A percentile compares a stretch with the other conserved stretches of the same genome.
Conservation (phyloP, 345 rosid species). For the Eucalyptus curtisii region DNA sequence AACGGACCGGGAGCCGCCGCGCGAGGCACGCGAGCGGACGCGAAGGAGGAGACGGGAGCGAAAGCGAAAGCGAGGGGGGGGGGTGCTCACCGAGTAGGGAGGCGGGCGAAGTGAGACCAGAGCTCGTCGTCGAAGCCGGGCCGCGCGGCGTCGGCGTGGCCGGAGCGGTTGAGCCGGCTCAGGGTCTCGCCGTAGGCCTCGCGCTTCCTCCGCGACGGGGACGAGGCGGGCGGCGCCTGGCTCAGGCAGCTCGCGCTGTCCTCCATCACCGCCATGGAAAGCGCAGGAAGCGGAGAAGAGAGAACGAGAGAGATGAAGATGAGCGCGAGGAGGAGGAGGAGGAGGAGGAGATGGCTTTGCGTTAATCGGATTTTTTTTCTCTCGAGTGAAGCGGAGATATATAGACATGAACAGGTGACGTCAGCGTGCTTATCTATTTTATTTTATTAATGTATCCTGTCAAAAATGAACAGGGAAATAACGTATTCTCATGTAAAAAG, state of each 20-base stretch:
- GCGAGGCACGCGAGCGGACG: neutral
- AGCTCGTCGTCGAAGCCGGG: slow-evolving; percentile 77
- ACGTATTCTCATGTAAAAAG: neutral
- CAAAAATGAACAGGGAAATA: neutral
- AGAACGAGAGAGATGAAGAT: too few species aligned
- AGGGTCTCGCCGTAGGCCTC: slow-evolving; percentile 66
- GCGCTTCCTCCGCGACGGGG: slow-evolving; percentile 27
- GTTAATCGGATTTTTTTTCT: neutral
- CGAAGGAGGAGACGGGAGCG: neutral
- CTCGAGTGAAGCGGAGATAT: neutral
- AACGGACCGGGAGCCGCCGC: neutral
- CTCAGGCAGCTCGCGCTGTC: neutral
- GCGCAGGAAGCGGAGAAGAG: neutral
- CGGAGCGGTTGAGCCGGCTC: slow-evolving; percentile 50
- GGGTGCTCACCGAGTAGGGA: slow-evolving; percentile 62
- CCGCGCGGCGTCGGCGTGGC: slow-evolving; percentile 28
- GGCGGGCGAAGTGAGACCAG: slow-evolving; percentile 86
- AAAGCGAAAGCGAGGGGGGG: neutral
- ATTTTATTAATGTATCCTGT: neutral
- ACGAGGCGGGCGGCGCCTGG: neutral
- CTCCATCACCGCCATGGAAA: neutral
- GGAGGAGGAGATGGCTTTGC: neutral
- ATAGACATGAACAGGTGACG: neutral
- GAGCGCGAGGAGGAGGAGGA: neutral
- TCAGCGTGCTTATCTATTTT: neutral